Conservation (phyloP, 805 yeast species). For the Ogataea salicorniae region DNA sequence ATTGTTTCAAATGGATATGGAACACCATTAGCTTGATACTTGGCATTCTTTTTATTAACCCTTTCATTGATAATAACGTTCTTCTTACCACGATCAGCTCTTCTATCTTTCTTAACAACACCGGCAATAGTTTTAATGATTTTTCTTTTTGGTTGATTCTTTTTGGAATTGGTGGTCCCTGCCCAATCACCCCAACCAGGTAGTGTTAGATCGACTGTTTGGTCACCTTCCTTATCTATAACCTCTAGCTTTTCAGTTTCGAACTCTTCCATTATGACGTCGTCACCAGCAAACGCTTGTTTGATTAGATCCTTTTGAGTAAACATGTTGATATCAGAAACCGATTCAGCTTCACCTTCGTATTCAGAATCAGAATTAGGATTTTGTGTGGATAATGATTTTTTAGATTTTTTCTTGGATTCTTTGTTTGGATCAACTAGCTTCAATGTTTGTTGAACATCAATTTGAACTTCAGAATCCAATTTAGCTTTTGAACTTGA, state of each 20-base stretch:
- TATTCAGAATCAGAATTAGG: slow-evolving; percentile 32
- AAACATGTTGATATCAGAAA: slow-evolving; percentile 48
- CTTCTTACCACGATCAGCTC: slow-evolving; percentile 71
- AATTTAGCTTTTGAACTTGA: slow-evolving; percentile 30
- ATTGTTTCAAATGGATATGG: slow-evolving; percentile 92
- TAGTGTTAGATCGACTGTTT: slow-evolving; percentile 75
- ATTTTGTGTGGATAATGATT: neutral
- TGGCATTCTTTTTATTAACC: slow-evolving; percentile 75
- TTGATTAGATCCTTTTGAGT: slow-evolving; percentile 76
- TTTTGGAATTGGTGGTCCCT: slow-evolving; percentile 49
- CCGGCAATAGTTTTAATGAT: slow-evolving; percentile 73
- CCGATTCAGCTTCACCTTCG: slow-evolving; percentile 42
- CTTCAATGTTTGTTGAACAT: slow-evolving; percentile 49
- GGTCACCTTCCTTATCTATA: slow-evolving; percentile 75
- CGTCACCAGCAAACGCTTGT: slow-evolving; percentile 97
- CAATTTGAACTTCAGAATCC: slow-evolving; percentile 38
- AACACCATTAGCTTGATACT: slow-evolving; percentile 83
- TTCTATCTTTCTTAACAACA: slow-evolving; percentile 59
- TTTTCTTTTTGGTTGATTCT: slow-evolving; percentile 50
- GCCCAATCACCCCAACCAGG: slow-evolving; percentile 99
- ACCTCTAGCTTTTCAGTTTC: slow-evolving; percentile 66
- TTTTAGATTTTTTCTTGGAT: neutral
- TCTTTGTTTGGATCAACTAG: slow-evolving; percentile 39
- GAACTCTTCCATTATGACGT: slow-evolving; percentile 72
- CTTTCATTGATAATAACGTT: slow-evolving; percentile 88